phyloP scores from a whole-genome alignment of 345 rosid species.

The Theobroma cacao region DNA sequence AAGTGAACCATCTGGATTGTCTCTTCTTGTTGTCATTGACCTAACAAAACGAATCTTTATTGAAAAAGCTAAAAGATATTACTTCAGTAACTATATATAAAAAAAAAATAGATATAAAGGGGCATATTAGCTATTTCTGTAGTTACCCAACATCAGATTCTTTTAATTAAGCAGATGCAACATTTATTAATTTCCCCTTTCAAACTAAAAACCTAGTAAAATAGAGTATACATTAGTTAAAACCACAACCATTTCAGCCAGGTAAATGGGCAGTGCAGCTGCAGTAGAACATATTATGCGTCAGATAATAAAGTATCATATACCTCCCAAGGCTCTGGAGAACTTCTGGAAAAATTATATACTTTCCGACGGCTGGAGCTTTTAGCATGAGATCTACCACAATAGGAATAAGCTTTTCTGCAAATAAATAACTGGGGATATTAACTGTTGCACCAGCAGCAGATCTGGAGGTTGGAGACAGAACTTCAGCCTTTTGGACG shows the following conservation, averaged over 20 bases:
- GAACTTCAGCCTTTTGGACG: slow-evolving; percentile 33
- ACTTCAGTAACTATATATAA: not conserved
- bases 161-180: not conserved
- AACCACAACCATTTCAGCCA: not conserved
- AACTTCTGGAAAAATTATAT: slow-evolving; percentile 71
- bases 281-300: not conserved
- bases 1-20: slow-evolving; percentile 86
- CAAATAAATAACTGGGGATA: slow-evolving; percentile 50
- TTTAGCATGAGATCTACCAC: slow-evolving; percentile 68
- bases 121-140: not conserved
- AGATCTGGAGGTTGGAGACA: slow-evolving; percentile 26
- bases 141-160: not conserved
- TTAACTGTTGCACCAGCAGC: slow-evolving; percentile 29
- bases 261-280: not conserved
- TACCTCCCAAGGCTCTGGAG: slow-evolving; percentile 89
- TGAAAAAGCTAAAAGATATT: not conserved
- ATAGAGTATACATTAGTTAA: not conserved
- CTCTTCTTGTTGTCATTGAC: slow-evolving; percentile 97
- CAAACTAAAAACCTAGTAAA: not conserved
- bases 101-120: not conserved
- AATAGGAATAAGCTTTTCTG: slow-evolving; percentile 79
- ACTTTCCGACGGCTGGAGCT: slow-evolving; percentile 69
- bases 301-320: slow-evolving; percentile 15
- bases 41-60: slow-evolving; percentile 31
- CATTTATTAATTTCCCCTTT: not conserved